Conservation (phyloP, 495 filamentous ascomycete species). For the Penicillium herquei region DNA sequence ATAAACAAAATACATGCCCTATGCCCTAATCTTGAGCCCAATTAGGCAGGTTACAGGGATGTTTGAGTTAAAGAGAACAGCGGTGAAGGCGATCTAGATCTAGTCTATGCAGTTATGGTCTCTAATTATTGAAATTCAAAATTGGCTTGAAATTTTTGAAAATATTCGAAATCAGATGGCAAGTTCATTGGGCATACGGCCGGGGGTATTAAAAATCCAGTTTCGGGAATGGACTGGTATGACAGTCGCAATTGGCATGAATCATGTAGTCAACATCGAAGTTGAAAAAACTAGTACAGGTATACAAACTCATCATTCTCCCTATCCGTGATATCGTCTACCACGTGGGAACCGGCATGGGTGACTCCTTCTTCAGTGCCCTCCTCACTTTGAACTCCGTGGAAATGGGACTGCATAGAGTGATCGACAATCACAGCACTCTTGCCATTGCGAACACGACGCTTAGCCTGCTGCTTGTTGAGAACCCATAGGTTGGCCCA, state of each 20-base stretch:
- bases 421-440: constrained; percentile 52
- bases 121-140: no score
- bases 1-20: neutral
- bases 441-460: constrained; percentile 57
- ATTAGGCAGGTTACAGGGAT: neutral
- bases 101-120: neutral
- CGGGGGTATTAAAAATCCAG: no score
- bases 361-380: constrained; percentile 14
- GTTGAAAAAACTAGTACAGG: constrained; percentile 46
- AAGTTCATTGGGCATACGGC: no score
- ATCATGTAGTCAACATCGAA: no score
- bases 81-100: neutral
- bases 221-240: no score
- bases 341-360: constrained; percentile 39
- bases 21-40: neutral
- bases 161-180: no score
- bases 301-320: constrained; percentile 69
- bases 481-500: constrained; percentile 50
- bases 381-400: constrained; percentile 18
- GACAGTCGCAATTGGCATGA: no score
- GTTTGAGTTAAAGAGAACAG: no score
- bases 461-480: constrained; percentile 52
- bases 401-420: constrained; percentile 49
- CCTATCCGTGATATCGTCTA: constrained; percentile 58
- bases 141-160: no score